Base-by-base conservation (phyloP, 1,284 basidiomycete species). In the Heliocybe sulcata region DNA sequence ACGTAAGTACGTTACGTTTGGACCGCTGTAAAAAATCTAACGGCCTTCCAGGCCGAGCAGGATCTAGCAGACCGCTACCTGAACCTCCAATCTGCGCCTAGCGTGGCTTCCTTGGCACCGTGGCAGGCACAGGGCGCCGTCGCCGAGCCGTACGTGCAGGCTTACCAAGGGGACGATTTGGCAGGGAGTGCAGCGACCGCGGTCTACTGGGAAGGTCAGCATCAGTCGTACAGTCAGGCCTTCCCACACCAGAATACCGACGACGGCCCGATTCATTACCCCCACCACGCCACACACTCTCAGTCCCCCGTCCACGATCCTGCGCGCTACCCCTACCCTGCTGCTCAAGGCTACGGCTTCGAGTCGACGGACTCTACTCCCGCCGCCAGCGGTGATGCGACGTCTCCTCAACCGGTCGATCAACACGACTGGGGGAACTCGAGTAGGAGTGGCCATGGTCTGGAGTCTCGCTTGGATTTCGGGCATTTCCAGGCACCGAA, bases 391-490 rank as follows among this genome's bases (percentile, higher is more conserved):
- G 31, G 14, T 20, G 16, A 52, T 14, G 52, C 35, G 33, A 52
- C 27, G 52, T 51, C 56, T 48, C 47, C 55, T 55, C 55, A 20
- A 29, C 47, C 47, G 27, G 47, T 49, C 27, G 47, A 49, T 25
- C 47, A 49, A 25, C 47, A 49, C 12, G 23, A 49, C 47, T 49
- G 47, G 47, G 47, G 23, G 4, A 23, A 59, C 33, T 58, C 54
- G 48, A 38, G 51, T 59, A 54, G 45, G 56, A 59, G 58, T 54
- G 58, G 58, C 55, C 58, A 59, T 54, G 26, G n/a, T n/a, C n/a
- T 31, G 4, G 29, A 59, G 58, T 55, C 11, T 45, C 23, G 1
- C 3, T n/a, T 23, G 26, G 52, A 38, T 29, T 19, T 55, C 48
- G 31, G 22, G 29, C 27, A 19, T 29, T 59, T 54, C 20, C 47